Percentiles rank a stretch among this genome's conserved stretches.
phyloP scores from a whole-genome alignment of 148 eudicot genomes.

The Vaccinium darrowii region DNA sequence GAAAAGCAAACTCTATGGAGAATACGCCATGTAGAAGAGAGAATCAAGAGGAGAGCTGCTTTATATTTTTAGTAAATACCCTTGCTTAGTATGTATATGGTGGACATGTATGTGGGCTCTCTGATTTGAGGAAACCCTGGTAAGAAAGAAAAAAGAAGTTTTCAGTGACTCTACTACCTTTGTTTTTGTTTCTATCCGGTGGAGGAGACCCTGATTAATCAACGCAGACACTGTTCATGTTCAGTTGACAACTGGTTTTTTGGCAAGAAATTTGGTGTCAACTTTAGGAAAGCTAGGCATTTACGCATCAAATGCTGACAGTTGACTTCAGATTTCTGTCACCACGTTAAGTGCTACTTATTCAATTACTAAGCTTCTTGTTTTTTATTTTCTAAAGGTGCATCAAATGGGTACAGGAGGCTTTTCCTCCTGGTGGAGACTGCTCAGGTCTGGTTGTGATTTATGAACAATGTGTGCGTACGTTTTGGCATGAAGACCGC shows the following conservation, averaged over 20 bases:
- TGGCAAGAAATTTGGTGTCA: not conserved
- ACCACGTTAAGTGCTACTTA: not conserved
- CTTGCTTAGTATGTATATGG: not conserved
- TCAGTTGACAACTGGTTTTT: not conserved
- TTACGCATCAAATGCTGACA: not conserved
- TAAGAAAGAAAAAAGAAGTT: not conserved
- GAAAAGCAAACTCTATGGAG: not conserved
- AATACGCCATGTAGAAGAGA: not conserved
- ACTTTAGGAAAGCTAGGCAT: not conserved
- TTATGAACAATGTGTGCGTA: constrained; percentile 87
- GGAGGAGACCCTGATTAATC: not conserved
- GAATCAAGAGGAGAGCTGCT: not conserved
- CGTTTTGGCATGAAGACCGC: constrained; percentile 82
- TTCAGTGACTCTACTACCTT: not conserved
- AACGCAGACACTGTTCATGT: not conserved
- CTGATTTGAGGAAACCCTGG: not conserved
- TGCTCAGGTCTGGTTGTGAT: constrained; percentile 73
- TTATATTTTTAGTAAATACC: not conserved
- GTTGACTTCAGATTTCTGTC: constrained; percentile 4
- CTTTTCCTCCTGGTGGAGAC: constrained; percentile 92
- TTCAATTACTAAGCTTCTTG: not conserved
- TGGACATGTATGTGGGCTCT: not conserved
- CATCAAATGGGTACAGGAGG: constrained; percentile 96
- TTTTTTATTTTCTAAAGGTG: constrained; percentile 44
- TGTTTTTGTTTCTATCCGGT: not conserved